Evolutionary conservation across 345 rosid species (phyloP).

Genomic region (Populus tremula): DNA sequence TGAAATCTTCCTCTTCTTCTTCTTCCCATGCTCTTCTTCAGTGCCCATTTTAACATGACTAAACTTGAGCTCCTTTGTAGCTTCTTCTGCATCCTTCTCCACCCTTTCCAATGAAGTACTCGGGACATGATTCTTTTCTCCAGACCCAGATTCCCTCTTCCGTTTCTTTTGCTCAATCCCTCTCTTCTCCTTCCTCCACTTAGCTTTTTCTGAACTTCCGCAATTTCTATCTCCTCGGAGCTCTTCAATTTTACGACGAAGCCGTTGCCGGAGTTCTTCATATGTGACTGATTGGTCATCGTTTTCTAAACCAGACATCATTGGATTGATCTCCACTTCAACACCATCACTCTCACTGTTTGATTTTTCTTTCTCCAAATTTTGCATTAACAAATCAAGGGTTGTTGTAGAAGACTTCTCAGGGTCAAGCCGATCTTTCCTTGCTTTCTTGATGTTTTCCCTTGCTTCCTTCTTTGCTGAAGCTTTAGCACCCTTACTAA

Average conservation of each 20-base stretch:
- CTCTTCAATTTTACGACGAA: slow-evolving; percentile 62
- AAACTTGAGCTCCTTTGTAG: slow-evolving; percentile 68
- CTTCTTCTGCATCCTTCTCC: slow-evolving; percentile 63
- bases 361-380: slow-evolving; percentile 59
- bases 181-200: slow-evolving; percentile 32
- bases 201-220: slow-evolving; percentile 25
- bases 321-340: slow-evolving; percentile 35
- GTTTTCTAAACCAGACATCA: slow-evolving; percentile 33
- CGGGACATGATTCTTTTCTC: slow-evolving; percentile 28
- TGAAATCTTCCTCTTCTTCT: slow-evolving; percentile 55
- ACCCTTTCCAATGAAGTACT: slow-evolving; percentile 37
- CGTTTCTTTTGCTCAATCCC: slow-evolving; percentile 47
- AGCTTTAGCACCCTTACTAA: slow-evolving; percentile 64
- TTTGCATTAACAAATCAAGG: slow-evolving; percentile 60
- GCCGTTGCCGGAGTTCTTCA: slow-evolving; percentile 76
- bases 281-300: slow-evolving; percentile 50
- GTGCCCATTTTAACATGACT: slow-evolving; percentile 67
- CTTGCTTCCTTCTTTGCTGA: slow-evolving; percentile 60
- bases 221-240: slow-evolving; percentile 53
- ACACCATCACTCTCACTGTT: slow-evolving; percentile 43
- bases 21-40: slow-evolving; percentile 52
- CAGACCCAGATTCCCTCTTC: slow-evolving; percentile 50
- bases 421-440: slow-evolving; percentile 75
- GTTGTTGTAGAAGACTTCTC: slow-evolving; percentile 55
- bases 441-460: slow-evolving; percentile 72